Base-by-base conservation (phyloP, 257 asterid species). In the Solanum dulcamara region DNA sequence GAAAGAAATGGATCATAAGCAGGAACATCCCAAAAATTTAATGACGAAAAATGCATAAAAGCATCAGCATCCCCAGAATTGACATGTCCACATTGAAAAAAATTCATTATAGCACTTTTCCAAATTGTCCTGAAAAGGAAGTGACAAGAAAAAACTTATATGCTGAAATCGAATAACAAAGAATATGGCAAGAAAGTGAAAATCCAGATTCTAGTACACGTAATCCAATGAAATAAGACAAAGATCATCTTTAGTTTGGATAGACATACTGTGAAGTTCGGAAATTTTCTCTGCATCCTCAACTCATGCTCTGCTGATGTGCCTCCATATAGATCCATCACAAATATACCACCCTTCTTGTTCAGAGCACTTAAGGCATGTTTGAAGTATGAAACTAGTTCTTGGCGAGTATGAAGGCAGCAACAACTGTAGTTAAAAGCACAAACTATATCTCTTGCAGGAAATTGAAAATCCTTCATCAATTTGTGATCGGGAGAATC, bases 361-460 rank as follows among this genome's bases (percentile, higher is more conserved):
- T 89, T 93, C 87, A 96, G 86, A 81, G 90, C 84, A 86, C 75
- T 85, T 44, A 87, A 90, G 9, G 92, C 94, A 81, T 96, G 93
- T 90, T 91, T 94, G 91, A 96, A 96, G 90, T 96, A 96, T 88
- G 85, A 86, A 86, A 96, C 89, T 89, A 95, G 90, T 86, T 95
- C 98, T 85, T 90, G 92, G 81, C 98, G 96, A 60, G 74, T 92
- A 89, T 96, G 98, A 86, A 96, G 94, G 86, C 99, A 96, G 89
- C 99, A 96, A 88, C 99, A 96, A 77, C 98, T 96, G 89, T 96
- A 96, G 92, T 96, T 96, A 86, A 96, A 96, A 62, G 99, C 99
- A 85, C 99, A 96, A 81, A 96, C 97, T 80, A 96, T 94, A 89
- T 97, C 99, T 90, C 98, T 94, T 6, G 86, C 93, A 13, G 96